phyloP scores from a whole-genome alignment of 1,139 yeast genomes.

The Candida tropicalis region DNA sequence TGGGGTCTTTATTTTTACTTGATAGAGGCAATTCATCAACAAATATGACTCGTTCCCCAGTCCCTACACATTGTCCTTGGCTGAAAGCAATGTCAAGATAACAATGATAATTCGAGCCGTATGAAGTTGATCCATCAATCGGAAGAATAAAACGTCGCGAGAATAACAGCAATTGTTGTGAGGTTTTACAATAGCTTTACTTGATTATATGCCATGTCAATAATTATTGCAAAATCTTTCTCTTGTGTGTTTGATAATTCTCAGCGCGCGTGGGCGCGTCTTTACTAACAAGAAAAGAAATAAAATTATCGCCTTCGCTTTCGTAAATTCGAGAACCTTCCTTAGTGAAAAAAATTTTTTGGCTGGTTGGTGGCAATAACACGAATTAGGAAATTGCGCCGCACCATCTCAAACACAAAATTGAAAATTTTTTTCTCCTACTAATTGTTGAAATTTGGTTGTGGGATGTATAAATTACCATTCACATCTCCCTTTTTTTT shows the following conservation, averaged over 20 bases:
- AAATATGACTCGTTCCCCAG: not conserved
- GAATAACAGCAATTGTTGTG: no score
- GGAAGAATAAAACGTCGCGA: not conserved
- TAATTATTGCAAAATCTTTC: no score
- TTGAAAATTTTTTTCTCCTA: slow-evolving; percentile 3
- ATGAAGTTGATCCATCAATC: not conserved
- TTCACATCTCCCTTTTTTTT: not conserved
- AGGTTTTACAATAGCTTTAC: no score
- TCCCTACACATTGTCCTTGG: not conserved
- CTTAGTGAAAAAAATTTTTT: not conserved
- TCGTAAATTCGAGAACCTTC: slow-evolving; percentile 6
- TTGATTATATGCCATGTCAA: no score
- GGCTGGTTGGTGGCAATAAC: slow-evolving; percentile 1
- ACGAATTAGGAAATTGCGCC: slow-evolving; percentile 9
- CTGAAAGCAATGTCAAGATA: no score
- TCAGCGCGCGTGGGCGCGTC: not conserved
- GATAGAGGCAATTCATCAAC: not conserved
- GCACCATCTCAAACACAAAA: slow-evolving; percentile 15
- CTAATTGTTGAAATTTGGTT: not conserved
- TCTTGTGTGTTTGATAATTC: no score
- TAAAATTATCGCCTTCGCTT: no score
- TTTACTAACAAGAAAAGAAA: not conserved
- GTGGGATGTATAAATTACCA: slow-evolving; percentile 4
- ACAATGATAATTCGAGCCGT: not conserved
- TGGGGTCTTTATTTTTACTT: not conserved